Base-by-base conservation (phyloP, 2,329 filamentous ascomycete species). In the Aspergillus arachidicola region DNA sequence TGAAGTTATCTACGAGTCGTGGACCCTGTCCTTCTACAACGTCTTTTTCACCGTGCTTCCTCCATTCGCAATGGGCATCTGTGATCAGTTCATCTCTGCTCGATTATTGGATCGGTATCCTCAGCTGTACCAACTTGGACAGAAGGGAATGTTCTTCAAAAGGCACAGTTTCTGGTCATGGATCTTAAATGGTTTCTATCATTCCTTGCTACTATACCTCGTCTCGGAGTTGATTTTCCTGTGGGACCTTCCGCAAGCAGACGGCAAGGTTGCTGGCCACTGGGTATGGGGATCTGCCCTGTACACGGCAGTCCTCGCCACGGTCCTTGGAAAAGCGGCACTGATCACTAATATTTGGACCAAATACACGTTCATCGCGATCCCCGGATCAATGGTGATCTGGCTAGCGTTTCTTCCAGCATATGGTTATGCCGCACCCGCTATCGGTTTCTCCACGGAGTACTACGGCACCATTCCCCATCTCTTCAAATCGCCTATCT, bases 11-110 rank as follows among this genome's bases (percentile, higher is more conserved):
- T 98, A 94, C 85, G 95, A 99, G 80, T 98, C 95, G 11, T 99
- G 96, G 96, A 97, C 94, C 0, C 83, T 99, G n/a, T 97, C 94
- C 9, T 96, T 98, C 82, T 99, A 97, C 85, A 99, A 99, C 83
- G 93, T 99, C 77, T 91, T 99, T 77, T 99, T 96, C 82, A 99
- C 95, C 0, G 91, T 96, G 23, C 83, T 97, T 21, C 95, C 95
- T 19, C 95, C 95, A 1, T 90, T 99, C 64, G 94, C 93, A 1
- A 90, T 99, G 74, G 95, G 95, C 71, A 96, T 99, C 67, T 92
- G 97, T 68, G 96, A 99, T 77, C 96, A 99, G 76, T 98, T 96
- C 80, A 93, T 99, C 73, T 97, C 93, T 48, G 95, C 96, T 7
- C 89, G 95, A 28, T 84, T 99, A 26, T 85, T 99, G 14, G 95